Conservation (phyloP, 2,329 filamentous ascomycete genomes). For the Penicillium vulpinum region DNA sequence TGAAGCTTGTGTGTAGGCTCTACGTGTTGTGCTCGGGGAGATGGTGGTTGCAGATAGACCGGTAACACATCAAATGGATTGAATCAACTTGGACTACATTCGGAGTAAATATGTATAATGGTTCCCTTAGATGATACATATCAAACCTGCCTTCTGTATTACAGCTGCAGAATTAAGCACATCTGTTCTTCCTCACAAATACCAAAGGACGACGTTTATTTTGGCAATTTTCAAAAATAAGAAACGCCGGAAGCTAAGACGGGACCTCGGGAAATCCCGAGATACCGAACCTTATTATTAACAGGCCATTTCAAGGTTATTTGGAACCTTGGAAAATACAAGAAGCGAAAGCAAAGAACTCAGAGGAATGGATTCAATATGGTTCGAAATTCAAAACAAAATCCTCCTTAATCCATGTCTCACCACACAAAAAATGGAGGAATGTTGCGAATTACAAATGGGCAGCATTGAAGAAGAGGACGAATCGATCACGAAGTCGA, state of each 20-base stretch:
- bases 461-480: no score
- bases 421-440: no score
- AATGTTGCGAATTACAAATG: no score
- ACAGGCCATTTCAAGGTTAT: no score
- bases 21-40: neutral
- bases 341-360: no score
- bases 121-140: neutral
- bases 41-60: neutral
- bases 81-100: neutral
- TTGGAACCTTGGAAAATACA: no score
- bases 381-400: no score
- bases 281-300: neutral
- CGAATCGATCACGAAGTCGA: no score
- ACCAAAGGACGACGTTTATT: neutral
- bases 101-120: neutral
- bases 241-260: neutral
- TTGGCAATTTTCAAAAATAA: neutral
- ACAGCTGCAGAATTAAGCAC: neutral
- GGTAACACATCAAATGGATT: neutral
- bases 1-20: neutral
- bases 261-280: neutral
- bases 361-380: no score
- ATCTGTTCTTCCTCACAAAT: neutral
- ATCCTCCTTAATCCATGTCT: no score
- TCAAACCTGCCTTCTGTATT: neutral